These are phyloP conservation scores for Epichloe coenophiala DNA, from an alignment of 2,329 filamentous ascomycete genomes.

Conservation along the genomic window DNA sequence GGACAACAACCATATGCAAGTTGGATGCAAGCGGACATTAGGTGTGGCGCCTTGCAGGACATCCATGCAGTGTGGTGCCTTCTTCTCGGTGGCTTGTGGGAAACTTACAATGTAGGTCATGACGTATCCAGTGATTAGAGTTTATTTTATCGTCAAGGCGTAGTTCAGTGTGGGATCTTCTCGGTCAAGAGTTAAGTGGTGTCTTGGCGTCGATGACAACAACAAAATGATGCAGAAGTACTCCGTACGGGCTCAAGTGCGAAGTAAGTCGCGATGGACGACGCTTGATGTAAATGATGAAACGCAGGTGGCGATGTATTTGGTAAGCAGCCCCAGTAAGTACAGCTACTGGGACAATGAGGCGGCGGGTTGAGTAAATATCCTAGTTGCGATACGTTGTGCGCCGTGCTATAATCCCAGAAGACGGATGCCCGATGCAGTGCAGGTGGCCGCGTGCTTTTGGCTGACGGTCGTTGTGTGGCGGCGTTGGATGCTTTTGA, in stretches of 20 bases:
- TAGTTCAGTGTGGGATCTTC: background rate
- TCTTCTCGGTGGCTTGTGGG: background rate
- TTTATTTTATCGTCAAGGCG: conserved; percentile 8
- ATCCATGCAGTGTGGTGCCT: conserved; percentile 10
- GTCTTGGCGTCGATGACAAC: conserved; percentile 2
- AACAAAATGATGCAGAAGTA: background rate
- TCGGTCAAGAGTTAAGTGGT: conserved; percentile 5
- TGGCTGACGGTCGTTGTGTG: background rate
- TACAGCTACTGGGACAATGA: background rate
- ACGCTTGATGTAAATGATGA: background rate
- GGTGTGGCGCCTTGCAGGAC: conserved; percentile 8
- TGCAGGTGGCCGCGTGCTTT: conserved; percentile 2
- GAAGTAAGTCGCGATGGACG: background rate
- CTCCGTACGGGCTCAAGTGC: background rate
- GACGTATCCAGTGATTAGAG: conserved; percentile 17
- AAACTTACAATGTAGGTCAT: conserved; percentile 28
- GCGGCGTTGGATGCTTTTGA: background rate
- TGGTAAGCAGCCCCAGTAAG: background rate
- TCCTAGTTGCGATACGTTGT: background rate
- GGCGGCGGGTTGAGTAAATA: background rate
- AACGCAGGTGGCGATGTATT: background rate
- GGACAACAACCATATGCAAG: conserved; percentile 3
- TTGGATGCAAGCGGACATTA: background rate
- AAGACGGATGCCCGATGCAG: background rate
- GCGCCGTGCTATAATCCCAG: background rate